These are phyloP conservation scores for Porphyrellus sp. DNA, from an alignment of 1,284 basidiomycete species.

Conservation along the genomic window DNA sequence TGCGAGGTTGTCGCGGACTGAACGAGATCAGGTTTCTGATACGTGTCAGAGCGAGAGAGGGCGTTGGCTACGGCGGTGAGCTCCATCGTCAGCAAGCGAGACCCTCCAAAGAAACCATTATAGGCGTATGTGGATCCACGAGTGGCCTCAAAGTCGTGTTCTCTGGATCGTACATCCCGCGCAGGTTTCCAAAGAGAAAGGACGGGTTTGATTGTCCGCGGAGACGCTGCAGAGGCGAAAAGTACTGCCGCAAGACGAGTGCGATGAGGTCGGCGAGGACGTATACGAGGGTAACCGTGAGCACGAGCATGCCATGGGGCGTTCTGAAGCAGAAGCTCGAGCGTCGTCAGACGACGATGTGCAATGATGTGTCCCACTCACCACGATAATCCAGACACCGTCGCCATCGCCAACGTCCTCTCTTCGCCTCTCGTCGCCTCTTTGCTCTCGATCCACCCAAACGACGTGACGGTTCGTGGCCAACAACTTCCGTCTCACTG, in stretches of 20 bases:
- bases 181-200: constrained; percentile 55
- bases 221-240: constrained; percentile 41
- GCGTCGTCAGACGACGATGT: background rate
- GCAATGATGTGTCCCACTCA: background rate
- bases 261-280: constrained; percentile 36
- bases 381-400: constrained; percentile 2
- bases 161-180: constrained; percentile 54
- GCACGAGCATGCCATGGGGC: background rate
- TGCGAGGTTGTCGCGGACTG: constrained; percentile 47
- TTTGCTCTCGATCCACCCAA: constrained; percentile 30
- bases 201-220: constrained; percentile 39
- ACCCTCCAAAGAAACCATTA: constrained; percentile 52
- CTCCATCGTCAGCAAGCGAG: constrained; percentile 59
- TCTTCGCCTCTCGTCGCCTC: constrained; percentile 20
- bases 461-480: constrained; percentile 21
- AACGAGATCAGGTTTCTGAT: constrained; percentile 65
- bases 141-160: constrained; percentile 49
- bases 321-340: background rate
- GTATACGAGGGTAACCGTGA: constrained; percentile 6
- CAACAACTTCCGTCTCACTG: constrained; percentile 18
- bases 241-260: constrained; percentile 35
- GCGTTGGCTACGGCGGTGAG: constrained; percentile 59
- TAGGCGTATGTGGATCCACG: constrained; percentile 56
- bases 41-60: constrained; percentile 56
- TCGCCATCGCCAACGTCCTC: constrained; percentile 17